Evolutionary conservation across 176 grass and related monocot species (phyloP), one percentile per base, ranked within the genome.

Genomic region (Pharus latifolius): DNA sequence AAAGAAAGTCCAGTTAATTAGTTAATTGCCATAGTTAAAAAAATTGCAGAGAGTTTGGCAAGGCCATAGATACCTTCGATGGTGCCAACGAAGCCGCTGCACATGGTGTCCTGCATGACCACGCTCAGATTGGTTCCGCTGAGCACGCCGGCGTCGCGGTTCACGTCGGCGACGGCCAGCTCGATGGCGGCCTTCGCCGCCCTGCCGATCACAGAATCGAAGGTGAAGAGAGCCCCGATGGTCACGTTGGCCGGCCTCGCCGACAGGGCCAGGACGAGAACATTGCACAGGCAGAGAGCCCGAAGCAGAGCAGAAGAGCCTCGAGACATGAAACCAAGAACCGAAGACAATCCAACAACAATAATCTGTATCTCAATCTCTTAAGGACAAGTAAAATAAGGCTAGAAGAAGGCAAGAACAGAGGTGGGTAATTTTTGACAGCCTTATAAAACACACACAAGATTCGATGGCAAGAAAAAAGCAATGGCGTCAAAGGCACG

Each of bases 81-180:
- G 18, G 79, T 77, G 70, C 95, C 90, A 58, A 98, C 57, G 78
- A 98, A 98, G n/a, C 77, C 90, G 65, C 75, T 93, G 82, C 95
- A 98, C 67, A 83, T 98, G 38, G 87, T 76, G 64, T 98, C 87
- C 56, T 85, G 84, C 63, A 31, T 63, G 1, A 88, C 1, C 17
- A 98, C 29, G 50, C 45, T 85, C 55, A 98, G 74, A 60, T 35
- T 76, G 49, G 90, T 88, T 17, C 84, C 84, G 1, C 29, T 59
- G 47, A 98, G 87, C 45, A 98, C 42, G 6, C 9, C 3, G 14
- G 62, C 49, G 63, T 90, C 70, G 17, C 65, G 42, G 84, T 98
- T 98, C 28, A 98, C 65, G 78, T 98, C 95, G 32, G 51, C 57
- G 37, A 98, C 75, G 49, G 95, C 95, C 25, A 88, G 82, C 47